phyloP scores from a whole-genome alignment of 2,329 filamentous ascomycete genomes.

The Colletotrichum endophyticum region DNA sequence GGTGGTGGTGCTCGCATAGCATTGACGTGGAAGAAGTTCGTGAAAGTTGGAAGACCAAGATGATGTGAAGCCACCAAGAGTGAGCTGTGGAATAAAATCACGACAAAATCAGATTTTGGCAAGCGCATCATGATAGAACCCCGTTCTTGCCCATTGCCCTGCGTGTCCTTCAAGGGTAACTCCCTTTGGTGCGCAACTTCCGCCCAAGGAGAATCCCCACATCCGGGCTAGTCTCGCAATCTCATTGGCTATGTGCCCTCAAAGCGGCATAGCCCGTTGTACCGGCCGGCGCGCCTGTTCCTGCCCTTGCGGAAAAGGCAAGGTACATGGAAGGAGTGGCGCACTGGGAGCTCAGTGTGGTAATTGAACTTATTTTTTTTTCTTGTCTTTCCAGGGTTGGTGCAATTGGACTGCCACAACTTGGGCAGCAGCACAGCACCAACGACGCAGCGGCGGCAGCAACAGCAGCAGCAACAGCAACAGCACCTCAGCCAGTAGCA shows the following conservation, averaged over 20 bases:
- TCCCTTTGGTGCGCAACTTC: not conserved
- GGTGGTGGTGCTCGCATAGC: not conserved
- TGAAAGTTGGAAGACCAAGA: not conserved
- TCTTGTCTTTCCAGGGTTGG: not conserved
- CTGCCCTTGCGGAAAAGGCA: not conserved
- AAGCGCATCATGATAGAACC: not conserved
- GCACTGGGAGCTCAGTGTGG: not conserved
- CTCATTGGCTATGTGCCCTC: not conserved
- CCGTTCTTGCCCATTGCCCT: not conserved
- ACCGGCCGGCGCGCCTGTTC: not conserved
- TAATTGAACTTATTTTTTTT: not conserved
- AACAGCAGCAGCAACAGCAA: not conserved
- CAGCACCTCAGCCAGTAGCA: not conserved
- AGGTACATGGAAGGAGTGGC: not conserved
- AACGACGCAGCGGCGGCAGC: not conserved
- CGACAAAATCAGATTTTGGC: not conserved
- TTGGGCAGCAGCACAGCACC: not conserved
- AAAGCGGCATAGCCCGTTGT: constrained; percentile 4
- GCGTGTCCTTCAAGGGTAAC: not conserved
- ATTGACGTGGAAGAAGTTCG: not conserved
- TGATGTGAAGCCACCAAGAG: not conserved
- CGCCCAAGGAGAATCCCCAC: not conserved
- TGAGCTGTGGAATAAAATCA: not conserved
- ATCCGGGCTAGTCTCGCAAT: not conserved
- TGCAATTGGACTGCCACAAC: not conserved